Conservation (phyloP, 2,329 filamentous ascomycete genomes). For the Penicillium freii region DNA sequence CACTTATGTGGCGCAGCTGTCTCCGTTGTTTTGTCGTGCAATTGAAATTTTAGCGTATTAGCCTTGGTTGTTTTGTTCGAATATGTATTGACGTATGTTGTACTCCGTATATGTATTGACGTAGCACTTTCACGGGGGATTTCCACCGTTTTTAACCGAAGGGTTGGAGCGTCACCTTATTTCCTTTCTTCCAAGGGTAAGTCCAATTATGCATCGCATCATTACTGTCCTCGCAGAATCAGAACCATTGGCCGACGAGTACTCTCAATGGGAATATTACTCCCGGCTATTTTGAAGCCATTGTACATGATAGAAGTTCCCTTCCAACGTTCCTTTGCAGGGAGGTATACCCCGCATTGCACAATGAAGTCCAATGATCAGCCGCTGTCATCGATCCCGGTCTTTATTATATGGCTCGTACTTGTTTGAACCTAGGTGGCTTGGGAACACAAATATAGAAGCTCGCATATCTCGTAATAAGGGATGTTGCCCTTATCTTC, state of each 20-base stretch:
- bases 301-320: neutral
- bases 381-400: slow-evolving; percentile 13
- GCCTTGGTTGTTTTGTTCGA: too few species aligned
- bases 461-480: neutral
- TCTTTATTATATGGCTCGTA: neutral
- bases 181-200: neutral
- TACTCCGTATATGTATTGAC: neutral
- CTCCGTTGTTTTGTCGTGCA: neutral
- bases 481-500: neutral
- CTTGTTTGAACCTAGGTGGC: neutral
- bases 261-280: neutral
- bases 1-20: slow-evolving; percentile 25
- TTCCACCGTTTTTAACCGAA: neutral
- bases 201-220: neutral
- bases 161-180: neutral
- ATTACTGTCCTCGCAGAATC: neutral
- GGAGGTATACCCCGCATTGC: slow-evolving; percentile 18
- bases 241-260: neutral
- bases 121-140: neutral
- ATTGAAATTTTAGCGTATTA: slow-evolving; percentile 2
- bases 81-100: too few species aligned
- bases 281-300: neutral
- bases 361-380: slow-evolving; percentile 1
- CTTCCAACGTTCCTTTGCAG: neutral
- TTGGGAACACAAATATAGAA: neutral